Evolutionary conservation across 306 rosid genomes (phyloP).

Genomic region (Cyclanthera cordifolia): DNA sequence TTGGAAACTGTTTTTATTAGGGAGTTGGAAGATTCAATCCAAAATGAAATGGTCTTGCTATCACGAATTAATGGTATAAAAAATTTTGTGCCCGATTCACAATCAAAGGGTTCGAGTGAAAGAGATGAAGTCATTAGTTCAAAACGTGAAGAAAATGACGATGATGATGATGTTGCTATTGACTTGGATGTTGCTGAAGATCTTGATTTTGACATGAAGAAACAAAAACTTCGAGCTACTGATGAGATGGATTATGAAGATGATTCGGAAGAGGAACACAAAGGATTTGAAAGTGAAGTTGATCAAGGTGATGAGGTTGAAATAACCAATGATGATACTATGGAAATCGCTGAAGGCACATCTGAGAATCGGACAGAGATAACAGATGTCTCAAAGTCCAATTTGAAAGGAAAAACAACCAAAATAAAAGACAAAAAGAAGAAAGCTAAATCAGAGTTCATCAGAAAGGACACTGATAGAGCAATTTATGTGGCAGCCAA

Average conservation of each 20-base stretch:
- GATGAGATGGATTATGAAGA: slow-evolving; percentile 93
- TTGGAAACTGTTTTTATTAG: slow-evolving; percentile 46
- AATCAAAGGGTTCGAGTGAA: slow-evolving; percentile 24
- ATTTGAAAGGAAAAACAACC: slow-evolving; percentile 17
- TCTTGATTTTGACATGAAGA: slow-evolving; percentile 62
- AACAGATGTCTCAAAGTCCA: slow-evolving; percentile 15
- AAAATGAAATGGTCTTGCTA: slow-evolving; percentile 44
- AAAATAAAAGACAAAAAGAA: slow-evolving; percentile 20
- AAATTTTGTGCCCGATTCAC: slow-evolving; percentile 21
- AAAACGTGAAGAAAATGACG: slow-evolving; percentile 29
- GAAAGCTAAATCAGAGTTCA: slow-evolving; percentile 14
- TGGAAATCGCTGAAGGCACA: slow-evolving; percentile 1
- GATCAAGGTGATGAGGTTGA: slow-evolving; percentile 36
- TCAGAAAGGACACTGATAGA: slow-evolving; percentile 33
- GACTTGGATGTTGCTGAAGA: slow-evolving; percentile 55
- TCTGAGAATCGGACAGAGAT: slow-evolving; percentile 5
- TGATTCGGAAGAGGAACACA: slow-evolving; percentile 41
- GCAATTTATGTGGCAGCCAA: slow-evolving; percentile 38
- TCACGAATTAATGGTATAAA: slow-evolving; percentile 64
- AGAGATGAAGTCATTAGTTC: slow-evolving; percentile 31
- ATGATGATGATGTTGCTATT: slow-evolving; percentile 25
- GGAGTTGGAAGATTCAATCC: slow-evolving; percentile 67
- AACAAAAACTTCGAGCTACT: slow-evolving; percentile 47
- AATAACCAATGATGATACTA: slow-evolving; percentile 22
- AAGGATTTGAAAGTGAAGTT: slow-evolving; percentile 28